Base-by-base conservation (phyloP, 2,329 filamentous ascomycete species). In the Dichotomopilus funicola region DNA sequence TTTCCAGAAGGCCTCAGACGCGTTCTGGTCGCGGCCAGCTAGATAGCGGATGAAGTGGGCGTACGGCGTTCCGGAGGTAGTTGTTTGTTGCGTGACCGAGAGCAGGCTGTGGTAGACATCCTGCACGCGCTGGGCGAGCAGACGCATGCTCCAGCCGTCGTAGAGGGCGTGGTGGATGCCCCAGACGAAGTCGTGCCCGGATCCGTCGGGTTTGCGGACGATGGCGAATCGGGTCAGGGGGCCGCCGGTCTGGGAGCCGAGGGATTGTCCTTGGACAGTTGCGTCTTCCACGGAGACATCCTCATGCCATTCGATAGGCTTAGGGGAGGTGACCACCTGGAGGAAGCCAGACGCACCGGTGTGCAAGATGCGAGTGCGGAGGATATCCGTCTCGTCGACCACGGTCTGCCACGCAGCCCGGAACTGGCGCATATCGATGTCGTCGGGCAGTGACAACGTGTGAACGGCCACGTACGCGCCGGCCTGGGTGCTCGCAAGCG, bases 81-180 rank as follows among this genome's bases (percentile, higher is more conserved):
- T 13, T 4, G 4, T 6, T 6, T 42, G 42, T 6, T 19, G 13
- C 1, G 38, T 2, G 4, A n/a, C 42, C n/a, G 51, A 45, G n/a
- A 40, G 9, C 3, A 6, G 19, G 51, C 48, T 45, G 35, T 55
- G 38, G 50, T 64, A 63, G 7, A 59, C 36, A 13, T 62, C 57
- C 45, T 62, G 60, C 11, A 60, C 62, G 13, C 53, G 59, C 40
- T 43, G 51, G 8, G 52, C 59, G 35, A 64, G 49, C 34, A 59
- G 46, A 4, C 60, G 61, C 13, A 79, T 71, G 0, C 77, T 79
- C 51, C 70, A 72, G 1, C 77, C 78, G 63, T 81, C 78, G 65
- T 75, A 77, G 13, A 77, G 73, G 6, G 72, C 74, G 60, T 80
- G 78, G 56, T 75, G 79, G 36, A 64, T 59, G 47, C 61, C 59